These are phyloP conservation scores for Chenopodium berlandieri DNA, from an alignment of 148 eudicot genomes.

Conservation along the genomic window DNA sequence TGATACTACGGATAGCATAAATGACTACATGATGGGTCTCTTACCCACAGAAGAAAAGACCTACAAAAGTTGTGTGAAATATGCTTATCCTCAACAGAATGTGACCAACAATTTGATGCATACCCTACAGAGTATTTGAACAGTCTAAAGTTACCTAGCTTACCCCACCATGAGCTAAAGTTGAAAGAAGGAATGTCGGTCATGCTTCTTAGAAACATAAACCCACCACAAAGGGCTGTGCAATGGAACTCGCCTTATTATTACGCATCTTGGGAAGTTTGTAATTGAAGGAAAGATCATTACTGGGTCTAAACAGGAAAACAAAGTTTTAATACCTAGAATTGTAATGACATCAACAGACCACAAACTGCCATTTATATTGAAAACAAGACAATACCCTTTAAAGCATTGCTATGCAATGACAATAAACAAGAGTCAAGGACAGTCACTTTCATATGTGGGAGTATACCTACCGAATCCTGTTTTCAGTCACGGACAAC, in stretches of 20 bases:
- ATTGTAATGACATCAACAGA: too few species aligned
- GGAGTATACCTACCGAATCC: not conserved
- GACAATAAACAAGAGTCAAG: not conserved
- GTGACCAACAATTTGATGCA: not conserved
- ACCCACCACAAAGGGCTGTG: conserved; percentile 16
- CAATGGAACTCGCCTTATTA: conserved; percentile 12
- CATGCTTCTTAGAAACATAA: conserved; percentile 18
- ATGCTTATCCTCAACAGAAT: not conserved
- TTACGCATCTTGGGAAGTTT: conserved; percentile 5
- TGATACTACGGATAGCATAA: not conserved
- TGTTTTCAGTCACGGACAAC: not conserved
- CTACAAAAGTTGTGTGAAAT: conserved; percentile 9
- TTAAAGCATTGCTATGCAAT: not conserved
- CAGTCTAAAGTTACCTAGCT: not conserved
- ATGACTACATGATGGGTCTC: not conserved
- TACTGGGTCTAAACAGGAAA: not conserved
- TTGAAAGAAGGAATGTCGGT: not conserved
- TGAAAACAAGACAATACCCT: not conserved
- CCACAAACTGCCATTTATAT: not conserved
- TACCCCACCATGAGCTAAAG: not conserved
- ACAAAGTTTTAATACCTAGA: not conserved
- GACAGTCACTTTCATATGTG: not conserved
- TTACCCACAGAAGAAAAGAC: not conserved
- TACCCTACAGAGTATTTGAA: conserved; percentile 10
- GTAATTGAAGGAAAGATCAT: not conserved